phyloP scores from a whole-genome alignment of 1,139 yeast genomes.

The Scheffersomyces insectosa region DNA sequence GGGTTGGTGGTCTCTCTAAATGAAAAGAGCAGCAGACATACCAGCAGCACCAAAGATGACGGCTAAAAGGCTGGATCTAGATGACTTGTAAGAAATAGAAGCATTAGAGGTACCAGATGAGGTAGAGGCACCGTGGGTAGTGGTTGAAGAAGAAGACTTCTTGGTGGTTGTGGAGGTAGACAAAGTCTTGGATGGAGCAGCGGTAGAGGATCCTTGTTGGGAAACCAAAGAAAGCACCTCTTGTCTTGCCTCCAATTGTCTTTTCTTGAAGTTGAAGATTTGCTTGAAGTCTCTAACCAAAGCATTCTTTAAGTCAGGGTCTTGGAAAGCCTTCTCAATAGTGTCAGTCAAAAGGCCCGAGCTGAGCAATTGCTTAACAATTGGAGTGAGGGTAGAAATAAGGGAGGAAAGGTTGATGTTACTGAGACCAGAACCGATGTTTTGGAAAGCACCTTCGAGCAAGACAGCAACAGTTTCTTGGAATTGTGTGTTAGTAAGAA shows the following conservation, averaged over 20 bases:
- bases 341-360: conserved; percentile 31
- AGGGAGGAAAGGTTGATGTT: conserved; percentile 12
- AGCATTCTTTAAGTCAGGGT: conserved; percentile 26
- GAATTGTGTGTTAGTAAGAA: conserved; percentile 29
- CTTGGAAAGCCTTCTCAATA: conserved; percentile 26
- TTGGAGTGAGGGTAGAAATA: conserved; percentile 23
- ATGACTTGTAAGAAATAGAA: not conserved
- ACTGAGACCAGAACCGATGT: conserved; percentile 19
- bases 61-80: not conserved
- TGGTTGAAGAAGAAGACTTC: conserved; percentile 6
- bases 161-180: conserved; percentile 9
- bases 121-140: not conserved
- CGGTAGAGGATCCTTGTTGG: conserved; percentile 3
- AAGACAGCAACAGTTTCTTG: conserved; percentile 28
- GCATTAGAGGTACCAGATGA: not conserved
- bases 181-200: conserved; percentile 5
- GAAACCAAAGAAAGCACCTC: not conserved
- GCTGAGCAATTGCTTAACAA: conserved; percentile 20
- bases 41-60: conserved; percentile 1
- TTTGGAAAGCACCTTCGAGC: conserved; percentile 25
- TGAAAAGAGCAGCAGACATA: not conserved
- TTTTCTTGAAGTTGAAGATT: conserved; percentile 3
- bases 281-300: conserved; percentile 17
- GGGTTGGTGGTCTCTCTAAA: not conserved
- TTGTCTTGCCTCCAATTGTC: conserved; percentile 3